Evolutionary conservation across 352 stramenopile genomes (phyloP).

Genomic region (Aphanomyces cochlioides): DNA sequence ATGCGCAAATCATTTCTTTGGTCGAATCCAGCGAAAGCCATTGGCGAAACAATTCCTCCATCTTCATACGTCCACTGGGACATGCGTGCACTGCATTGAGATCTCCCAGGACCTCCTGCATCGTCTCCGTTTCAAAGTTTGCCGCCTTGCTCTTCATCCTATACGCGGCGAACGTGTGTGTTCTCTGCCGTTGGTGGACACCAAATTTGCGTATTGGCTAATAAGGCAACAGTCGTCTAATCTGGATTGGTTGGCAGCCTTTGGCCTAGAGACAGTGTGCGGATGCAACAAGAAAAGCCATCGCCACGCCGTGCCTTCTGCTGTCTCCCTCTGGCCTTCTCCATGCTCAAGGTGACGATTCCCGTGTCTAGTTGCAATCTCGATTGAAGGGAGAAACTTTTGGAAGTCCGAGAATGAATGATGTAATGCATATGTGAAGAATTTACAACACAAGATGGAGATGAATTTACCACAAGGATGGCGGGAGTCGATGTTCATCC

Average conservation of each 20-base stretch:
- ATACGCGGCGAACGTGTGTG: not conserved
- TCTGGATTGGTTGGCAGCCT: constrained; percentile 18
- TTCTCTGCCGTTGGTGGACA: constrained; percentile 16
- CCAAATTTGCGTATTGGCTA: not conserved
- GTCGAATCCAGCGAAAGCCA: constrained; percentile 84
- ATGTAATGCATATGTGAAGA: too few relatives aligned
- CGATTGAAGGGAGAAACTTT: too few relatives aligned
- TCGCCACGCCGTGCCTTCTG: too few relatives aligned
- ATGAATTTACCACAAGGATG: too few relatives aligned
- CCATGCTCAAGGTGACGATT: too few relatives aligned
- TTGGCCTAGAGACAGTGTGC: constrained; percentile 12
- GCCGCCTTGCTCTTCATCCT: constrained; percentile 28
- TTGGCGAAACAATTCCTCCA: constrained; percentile 84
- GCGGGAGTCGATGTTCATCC: too few relatives aligned
- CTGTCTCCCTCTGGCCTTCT: too few relatives aligned
- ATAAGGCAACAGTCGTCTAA: constrained; percentile 11
- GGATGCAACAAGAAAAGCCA: not conserved
- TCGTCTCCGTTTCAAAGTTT: constrained; percentile 23
- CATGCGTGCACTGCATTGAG: constrained; percentile 48
- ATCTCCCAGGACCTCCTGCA: constrained; percentile 22
- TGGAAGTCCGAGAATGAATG: too few relatives aligned
- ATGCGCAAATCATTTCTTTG: constrained; percentile 78
- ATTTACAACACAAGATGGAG: too few relatives aligned
- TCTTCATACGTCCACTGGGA: constrained; percentile 75
- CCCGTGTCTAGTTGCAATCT: too few relatives aligned